Base-by-base conservation (phyloP, 371 early-diverging fungal species). In the Actinomucor elegans region DNA sequence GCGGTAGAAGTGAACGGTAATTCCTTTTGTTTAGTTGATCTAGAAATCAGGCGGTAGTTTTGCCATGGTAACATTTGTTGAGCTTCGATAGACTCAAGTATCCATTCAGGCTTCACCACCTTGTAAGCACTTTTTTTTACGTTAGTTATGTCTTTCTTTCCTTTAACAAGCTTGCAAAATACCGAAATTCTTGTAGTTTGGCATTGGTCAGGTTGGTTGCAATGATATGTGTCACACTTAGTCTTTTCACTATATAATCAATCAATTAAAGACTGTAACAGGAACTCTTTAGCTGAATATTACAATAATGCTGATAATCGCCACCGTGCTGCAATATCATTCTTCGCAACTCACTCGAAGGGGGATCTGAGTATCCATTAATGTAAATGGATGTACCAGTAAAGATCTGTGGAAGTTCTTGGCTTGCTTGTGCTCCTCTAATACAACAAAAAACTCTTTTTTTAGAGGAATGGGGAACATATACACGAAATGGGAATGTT, bases 51-150 rank as follows among this genome's bases (percentile, higher is more conserved):
- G 12, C 80, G 77, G 55, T 87, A 94, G 1, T 61, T 56, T 21
- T 72, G 72, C 91, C 91, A 91, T 1, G 87, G 71, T 17, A 91
- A 71, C 31, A 85, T 58, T 47, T 61, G 68, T 18, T 66, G 63
- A 3, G 75, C 81, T 17, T 72, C 66, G 21, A 91, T 73, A 18
- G 84, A 83, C 18, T 93, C 92, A 0, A 70, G 60, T 9, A 94
- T 71, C 94, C 94, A 94, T 17, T 79, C 79, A 6, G 94, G 91
- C 18, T 66, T 81, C 5, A 92, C 91, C 0, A 94, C 86, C 31
- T 81, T 83, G 72, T 88, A 86, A 31, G 74, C 63, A 27, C 84
- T 85, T n/a, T n/a, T n/a, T n/a, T n/a, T n/a, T n/a, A n/a, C n/a
- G n/a, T n/a, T n/a, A n/a, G n/a, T n/a, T n/a, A n/a, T n/a, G n/a